phyloP scores from a whole-genome alignment of 306 rosid species.

The Rosa chinensis region DNA sequence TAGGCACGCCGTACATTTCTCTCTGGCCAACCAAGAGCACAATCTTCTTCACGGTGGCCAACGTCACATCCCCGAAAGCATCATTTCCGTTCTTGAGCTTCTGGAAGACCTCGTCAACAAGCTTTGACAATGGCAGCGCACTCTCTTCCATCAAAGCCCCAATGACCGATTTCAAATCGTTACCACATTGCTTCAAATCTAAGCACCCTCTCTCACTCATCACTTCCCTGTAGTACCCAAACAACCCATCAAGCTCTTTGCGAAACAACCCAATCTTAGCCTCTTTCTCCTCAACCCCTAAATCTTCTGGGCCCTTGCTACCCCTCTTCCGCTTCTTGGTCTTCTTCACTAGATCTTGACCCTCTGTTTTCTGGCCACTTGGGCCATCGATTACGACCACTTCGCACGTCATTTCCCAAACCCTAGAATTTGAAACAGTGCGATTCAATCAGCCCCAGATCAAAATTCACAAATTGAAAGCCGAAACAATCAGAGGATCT shows the following conservation, averaged over 20 bases:
- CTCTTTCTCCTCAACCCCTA: constrained; percentile 47
- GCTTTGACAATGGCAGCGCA: constrained; percentile 66
- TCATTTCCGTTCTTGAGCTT: constrained; percentile 34
- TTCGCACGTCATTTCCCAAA: constrained; percentile 37
- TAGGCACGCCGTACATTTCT: constrained; percentile 67
- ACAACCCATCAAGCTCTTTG: constrained; percentile 58
- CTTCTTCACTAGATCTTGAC: constrained; percentile 36
- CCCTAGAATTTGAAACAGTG: background rate
- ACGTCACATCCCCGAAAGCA: constrained; percentile 29
- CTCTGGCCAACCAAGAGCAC: constrained; percentile 76
- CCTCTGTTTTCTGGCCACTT: constrained; percentile 28
- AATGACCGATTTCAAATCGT: constrained; percentile 41
- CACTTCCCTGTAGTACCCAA: constrained; percentile 51
- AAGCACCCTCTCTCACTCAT: constrained; percentile 39
- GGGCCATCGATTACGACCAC: constrained; percentile 18
- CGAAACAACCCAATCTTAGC: constrained; percentile 41
- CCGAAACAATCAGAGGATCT: background rate
- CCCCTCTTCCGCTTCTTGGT: constrained; percentile 62
- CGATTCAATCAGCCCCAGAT: background rate
- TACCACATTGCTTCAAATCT: constrained; percentile 36
- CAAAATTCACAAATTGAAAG: background rate
- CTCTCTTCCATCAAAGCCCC: constrained; percentile 81
- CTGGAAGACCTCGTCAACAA: constrained; percentile 55
- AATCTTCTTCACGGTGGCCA: constrained; percentile 64
- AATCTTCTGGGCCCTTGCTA: constrained; percentile 15